Conservation (phyloP, 345 rosid genomes). For the Syzygium aqueum region DNA sequence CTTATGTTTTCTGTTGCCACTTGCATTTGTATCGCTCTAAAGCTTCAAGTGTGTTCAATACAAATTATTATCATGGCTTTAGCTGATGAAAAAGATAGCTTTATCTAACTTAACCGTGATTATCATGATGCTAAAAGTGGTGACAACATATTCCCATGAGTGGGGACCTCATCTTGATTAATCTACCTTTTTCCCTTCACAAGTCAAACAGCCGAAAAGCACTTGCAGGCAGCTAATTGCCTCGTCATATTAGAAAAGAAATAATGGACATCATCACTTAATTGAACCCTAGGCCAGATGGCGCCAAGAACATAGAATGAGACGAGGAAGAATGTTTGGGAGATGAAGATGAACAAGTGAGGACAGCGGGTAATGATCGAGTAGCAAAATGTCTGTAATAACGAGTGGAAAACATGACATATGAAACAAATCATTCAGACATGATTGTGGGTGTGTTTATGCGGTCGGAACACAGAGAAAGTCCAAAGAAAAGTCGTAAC, state of each 20-base stretch:
- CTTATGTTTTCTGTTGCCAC: neutral
- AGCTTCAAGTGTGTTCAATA: neutral
- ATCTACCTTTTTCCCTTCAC: neutral
- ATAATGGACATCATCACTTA: neutral
- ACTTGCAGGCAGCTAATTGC: neutral
- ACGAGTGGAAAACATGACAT: neutral
- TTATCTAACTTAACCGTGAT: neutral
- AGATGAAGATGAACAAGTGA: neutral
- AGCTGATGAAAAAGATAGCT: neutral
- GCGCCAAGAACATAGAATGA: neutral
- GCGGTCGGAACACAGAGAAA: neutral
- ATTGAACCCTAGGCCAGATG: neutral
- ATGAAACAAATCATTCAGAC: neutral
- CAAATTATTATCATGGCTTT: neutral
- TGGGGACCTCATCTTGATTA: neutral
- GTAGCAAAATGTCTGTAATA: neutral
- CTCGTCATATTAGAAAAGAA: neutral
- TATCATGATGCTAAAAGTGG: neutral
- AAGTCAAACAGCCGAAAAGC: neutral
- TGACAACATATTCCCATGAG: neutral
- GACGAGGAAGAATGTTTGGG: neutral
- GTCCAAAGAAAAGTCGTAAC: neutral
- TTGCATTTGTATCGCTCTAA: neutral
- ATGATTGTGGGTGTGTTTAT: neutral
- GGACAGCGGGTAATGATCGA: neutral